Base-by-base conservation (phyloP, 2,329 filamentous ascomycete species). In the Hypoxylon sp. region DNA sequence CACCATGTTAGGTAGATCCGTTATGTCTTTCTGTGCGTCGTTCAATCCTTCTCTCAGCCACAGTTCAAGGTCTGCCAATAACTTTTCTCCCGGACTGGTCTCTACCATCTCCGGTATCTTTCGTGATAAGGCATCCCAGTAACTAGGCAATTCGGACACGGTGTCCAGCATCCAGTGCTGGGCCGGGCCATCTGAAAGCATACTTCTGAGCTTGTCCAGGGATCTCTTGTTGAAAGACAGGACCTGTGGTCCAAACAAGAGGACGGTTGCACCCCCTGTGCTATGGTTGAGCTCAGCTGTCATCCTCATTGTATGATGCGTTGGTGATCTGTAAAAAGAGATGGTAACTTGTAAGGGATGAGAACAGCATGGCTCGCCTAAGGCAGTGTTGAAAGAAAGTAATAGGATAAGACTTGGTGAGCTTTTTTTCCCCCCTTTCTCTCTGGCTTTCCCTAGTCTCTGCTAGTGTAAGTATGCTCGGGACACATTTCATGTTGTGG, bases 161-260 rank as follows among this genome's bases (percentile, higher is more conserved):
- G 25, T 30, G 12, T 47, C 45, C 23, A 30, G 23, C 25, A 47
- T 30, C 45, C 45, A 47, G 12, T 12, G 23, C n/a, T 11, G 12
- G 14, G 45, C 45, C 9, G 45, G 45, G 14, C 25, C 25, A 14
- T 47, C 25, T 14, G 25, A 30, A 30, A 47, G 9, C 23, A 19
- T 30, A 16, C 23, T 30, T 30, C 45, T 14, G 7, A 47, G 45
- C 45, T 47, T 30, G 4, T 30, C 25, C 5, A 30, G 23, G 23
- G 45, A 29, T 5, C 25, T 12, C 11, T 29, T 27, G 23, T 27
- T 47, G 45, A 47, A 47, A 47, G 23, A 27, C 14, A 47, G 45
- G 23, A 16, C 23, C 23, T 47, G 45, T 16, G 45, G 25, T 14
- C 45, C 45, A 47, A 47, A 47, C 23, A 47, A 29, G 7, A 47